These are phyloP conservation scores for Aeschynomene evenia DNA, from an alignment of 306 rosid species.

Conservation along the genomic window DNA sequence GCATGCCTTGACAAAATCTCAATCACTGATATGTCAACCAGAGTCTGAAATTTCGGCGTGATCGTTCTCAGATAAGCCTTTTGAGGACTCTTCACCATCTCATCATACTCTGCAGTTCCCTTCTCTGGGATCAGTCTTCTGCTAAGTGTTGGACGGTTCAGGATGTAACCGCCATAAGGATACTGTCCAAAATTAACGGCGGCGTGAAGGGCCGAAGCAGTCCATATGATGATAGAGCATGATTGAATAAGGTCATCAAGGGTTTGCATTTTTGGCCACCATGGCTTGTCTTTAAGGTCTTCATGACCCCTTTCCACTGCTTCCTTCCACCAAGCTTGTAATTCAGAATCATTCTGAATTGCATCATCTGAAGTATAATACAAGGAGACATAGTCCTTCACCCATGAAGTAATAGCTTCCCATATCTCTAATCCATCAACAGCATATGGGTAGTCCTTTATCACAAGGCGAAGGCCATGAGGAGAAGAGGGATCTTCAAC, in stretches of 20 bases:
- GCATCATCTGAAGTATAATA: slow-evolving; percentile 45
- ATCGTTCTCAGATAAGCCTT: slow-evolving; percentile 57
- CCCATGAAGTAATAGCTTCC: slow-evolving; percentile 65
- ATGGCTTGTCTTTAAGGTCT: slow-evolving; percentile 51
- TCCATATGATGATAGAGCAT: slow-evolving; percentile 60
- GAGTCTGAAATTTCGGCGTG: slow-evolving; percentile 54
- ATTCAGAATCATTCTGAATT: slow-evolving; percentile 48
- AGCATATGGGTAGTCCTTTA: slow-evolving; percentile 70
- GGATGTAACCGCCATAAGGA: slow-evolving; percentile 69
- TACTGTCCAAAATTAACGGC: slow-evolving; percentile 72
- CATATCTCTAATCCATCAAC: slow-evolving; percentile 66
- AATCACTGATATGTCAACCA: slow-evolving; percentile 58
- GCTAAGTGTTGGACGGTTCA: slow-evolving; percentile 67
- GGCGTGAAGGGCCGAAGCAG: slow-evolving; percentile 71
- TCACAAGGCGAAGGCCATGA: slow-evolving; percentile 54
- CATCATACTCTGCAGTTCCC: slow-evolving; percentile 56
- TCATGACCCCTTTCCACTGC: slow-evolving; percentile 56
- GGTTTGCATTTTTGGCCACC: slow-evolving; percentile 70
- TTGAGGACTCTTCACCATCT: slow-evolving; percentile 45
- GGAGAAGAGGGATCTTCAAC: slow-evolving; percentile 49
- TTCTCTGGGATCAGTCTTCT: slow-evolving; percentile 51
- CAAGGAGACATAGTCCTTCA: slow-evolving; percentile 44
- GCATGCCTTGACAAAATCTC: slow-evolving; percentile 71
- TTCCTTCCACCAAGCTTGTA: slow-evolving; percentile 79
- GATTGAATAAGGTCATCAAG: slow-evolving; percentile 38